Evolutionary conservation across 495 filamentous ascomycete species (phyloP), one percentile per base, ranked within the genome.

Genomic region (Lentithecium fluviatile): DNA sequence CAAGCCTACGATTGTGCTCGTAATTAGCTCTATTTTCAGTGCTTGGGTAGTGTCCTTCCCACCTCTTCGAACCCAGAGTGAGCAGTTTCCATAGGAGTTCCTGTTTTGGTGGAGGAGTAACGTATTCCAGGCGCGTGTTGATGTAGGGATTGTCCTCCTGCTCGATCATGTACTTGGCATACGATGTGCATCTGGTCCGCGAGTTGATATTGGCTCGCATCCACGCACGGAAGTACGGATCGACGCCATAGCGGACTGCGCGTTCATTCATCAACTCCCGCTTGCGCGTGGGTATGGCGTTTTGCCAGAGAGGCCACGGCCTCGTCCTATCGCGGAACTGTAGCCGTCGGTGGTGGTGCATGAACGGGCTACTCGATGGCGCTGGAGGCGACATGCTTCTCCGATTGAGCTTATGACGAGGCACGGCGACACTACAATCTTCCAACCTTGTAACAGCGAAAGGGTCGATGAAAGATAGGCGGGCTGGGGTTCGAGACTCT

Each of bases 261-360:
- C 50, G 43, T 1, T 20, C 34, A 12, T 59, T 19, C 25, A 60
- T 52, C n/a, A 65, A 17, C 6, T 32, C 56, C 32, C 50, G 20
- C 34, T 65, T 60, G 15, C 36, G 43, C 10, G 37, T 6, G n/a
- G 56, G 56, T 12, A 60, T 49, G 21, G 60, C 52, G 38, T 63
- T 63, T 6, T 56, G 62, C 43, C 56, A 52, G 1, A 60, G n/a
- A 26, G 56, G 62, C 62, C 62, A 65, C 20, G 62, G 51, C 11
- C n/a, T 10, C 8, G 60, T 32, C 6, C 46, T 25, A 29, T 63
- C 60, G 5, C 37, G 17, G 15, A 24, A 5, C n/a, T 57, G 60
- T 12, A 10, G 6, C 23, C 48, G 45, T 3, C 34, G 42, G 29
- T 57, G 50, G 23, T 54, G 45, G 38, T 15, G 26, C 10, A 26